Conservation (phyloP, 129 eudicot species). For the Tagetes patula region DNA sequence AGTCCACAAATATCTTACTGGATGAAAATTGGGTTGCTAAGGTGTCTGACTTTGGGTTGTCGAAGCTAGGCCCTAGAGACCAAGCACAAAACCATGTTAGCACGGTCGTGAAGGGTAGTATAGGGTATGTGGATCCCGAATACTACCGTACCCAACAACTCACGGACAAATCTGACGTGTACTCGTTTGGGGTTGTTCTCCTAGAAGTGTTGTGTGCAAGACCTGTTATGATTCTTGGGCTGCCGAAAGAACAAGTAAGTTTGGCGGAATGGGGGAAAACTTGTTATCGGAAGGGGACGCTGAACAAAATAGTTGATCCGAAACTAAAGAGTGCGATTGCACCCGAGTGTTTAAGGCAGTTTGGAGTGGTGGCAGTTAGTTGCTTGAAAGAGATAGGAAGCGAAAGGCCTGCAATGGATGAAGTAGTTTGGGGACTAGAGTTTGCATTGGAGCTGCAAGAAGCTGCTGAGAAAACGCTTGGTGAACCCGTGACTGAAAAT, state of each 20-base stretch:
- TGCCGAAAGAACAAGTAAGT: conserved; percentile 37
- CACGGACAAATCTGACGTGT: conserved; percentile 45
- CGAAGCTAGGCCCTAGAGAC: conserved; percentile 29
- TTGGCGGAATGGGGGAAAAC: conserved; percentile 42
- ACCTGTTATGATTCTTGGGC: conserved; percentile 10
- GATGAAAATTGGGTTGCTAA: conserved; percentile 51
- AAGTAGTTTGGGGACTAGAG: conserved; percentile 43
- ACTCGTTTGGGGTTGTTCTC: conserved; percentile 54
- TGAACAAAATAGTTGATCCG: conserved; percentile 37
- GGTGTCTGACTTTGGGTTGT: conserved; percentile 49
- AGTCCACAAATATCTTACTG: conserved; percentile 43
- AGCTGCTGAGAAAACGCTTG: conserved; percentile 23
- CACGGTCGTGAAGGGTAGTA: conserved; percentile 38
- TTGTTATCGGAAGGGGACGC: conserved; percentile 28
- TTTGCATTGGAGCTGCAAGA: conserved; percentile 45
- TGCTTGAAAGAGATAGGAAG: conserved; percentile 40
- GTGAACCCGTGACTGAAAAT: not conserved
- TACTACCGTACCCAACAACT: conserved; percentile 26
- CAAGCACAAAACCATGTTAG: conserved; percentile 31
- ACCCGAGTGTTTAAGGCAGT: conserved; percentile 35
- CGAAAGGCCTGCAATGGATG: conserved; percentile 46
- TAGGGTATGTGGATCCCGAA: conserved; percentile 42
- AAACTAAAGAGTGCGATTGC: conserved; percentile 35
- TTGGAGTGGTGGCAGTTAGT: conserved; percentile 35
- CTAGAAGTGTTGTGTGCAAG: conserved; percentile 50